phyloP scores from a whole-genome alignment of 805 yeast genomes.

The Lachancea quebecensis region DNA sequence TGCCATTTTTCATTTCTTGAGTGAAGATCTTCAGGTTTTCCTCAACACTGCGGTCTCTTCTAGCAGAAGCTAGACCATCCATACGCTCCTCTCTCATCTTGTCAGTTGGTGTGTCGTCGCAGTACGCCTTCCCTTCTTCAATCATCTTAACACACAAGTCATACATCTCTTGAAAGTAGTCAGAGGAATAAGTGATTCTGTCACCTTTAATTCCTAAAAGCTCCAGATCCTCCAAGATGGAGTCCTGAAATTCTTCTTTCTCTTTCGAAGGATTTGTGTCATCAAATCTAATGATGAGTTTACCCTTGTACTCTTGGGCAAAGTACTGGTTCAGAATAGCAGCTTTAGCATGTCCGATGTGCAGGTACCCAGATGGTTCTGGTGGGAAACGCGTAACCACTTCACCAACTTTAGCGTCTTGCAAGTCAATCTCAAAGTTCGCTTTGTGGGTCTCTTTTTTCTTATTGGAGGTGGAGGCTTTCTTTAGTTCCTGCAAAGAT shows the following conservation, averaged over 20 bases:
- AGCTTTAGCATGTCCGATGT: constrained; percentile 98
- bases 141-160: constrained; percentile 79
- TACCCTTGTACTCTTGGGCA: constrained; percentile 93
- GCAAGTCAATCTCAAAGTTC: constrained; percentile 86
- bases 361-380: constrained; percentile 96
- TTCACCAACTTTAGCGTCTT: constrained; percentile 85
- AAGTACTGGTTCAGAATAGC: constrained; percentile 94
- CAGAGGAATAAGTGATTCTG: constrained; percentile 78
- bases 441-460: constrained; percentile 90
- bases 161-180: constrained; percentile 89
- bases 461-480: constrained; percentile 54
- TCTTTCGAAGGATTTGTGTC: constrained; percentile 98
- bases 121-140: constrained; percentile 93
- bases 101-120: constrained; percentile 93
- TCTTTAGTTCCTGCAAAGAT: constrained; percentile 67
- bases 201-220: constrained; percentile 93
- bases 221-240: constrained; percentile 87
- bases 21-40: constrained; percentile 83
- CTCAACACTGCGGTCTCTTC: constrained; percentile 90
- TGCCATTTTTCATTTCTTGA: constrained; percentile 88
- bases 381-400: constrained; percentile 99
- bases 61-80: constrained; percentile 88
- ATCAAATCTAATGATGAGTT: constrained; percentile 92
- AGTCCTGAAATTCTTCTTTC: constrained; percentile 87
- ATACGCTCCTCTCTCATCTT: constrained; percentile 98